A percentile compares a stretch with the other conserved stretches of the same genome.
phyloP scores from a whole-genome alignment of 73 alveolate species.

The Effrenium voratum region DNA sequence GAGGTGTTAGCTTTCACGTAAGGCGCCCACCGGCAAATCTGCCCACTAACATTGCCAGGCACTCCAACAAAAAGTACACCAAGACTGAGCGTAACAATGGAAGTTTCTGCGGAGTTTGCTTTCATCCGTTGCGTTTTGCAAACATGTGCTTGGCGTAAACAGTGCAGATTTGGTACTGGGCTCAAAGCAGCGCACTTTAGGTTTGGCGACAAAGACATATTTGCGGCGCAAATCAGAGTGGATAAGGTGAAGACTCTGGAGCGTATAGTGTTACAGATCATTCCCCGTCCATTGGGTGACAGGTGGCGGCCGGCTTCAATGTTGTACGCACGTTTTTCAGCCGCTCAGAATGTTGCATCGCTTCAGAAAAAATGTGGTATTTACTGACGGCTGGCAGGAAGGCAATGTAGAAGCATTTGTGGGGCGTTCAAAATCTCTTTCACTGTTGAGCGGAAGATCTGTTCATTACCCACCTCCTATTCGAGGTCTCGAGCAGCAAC shows the following conservation, averaged over 20 bases:
- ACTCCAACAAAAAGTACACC: too few relatives aligned
- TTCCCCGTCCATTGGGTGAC: too few relatives aligned
- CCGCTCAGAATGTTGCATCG: neutral
- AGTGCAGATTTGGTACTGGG: neutral
- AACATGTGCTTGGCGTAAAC: neutral
- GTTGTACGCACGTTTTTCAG: neutral
- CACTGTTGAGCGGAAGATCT: neutral
- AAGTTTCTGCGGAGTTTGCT: neutral
- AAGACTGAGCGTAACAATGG: too few relatives aligned
- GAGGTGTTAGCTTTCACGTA: too few relatives aligned
- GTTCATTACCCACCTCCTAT: neutral
- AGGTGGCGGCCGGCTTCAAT: conserved; percentile 7
- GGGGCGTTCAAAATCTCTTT: neutral
- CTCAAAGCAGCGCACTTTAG: neutral
- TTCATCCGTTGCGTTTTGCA: neutral
- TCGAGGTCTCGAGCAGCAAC: too few relatives aligned
- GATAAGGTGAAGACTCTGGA: neutral
- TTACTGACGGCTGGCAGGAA: neutral
- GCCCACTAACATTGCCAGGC: too few relatives aligned
- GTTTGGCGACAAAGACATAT: neutral
- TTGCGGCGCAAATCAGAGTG: neutral
- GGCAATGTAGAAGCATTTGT: neutral
- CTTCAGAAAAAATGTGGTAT: neutral
- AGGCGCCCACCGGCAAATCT: too few relatives aligned
- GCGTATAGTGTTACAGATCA: neutral